Evolutionary conservation across 2,329 filamentous ascomycete species (phyloP).

Genomic region (Ceratocystis cacaofunesta): DNA sequence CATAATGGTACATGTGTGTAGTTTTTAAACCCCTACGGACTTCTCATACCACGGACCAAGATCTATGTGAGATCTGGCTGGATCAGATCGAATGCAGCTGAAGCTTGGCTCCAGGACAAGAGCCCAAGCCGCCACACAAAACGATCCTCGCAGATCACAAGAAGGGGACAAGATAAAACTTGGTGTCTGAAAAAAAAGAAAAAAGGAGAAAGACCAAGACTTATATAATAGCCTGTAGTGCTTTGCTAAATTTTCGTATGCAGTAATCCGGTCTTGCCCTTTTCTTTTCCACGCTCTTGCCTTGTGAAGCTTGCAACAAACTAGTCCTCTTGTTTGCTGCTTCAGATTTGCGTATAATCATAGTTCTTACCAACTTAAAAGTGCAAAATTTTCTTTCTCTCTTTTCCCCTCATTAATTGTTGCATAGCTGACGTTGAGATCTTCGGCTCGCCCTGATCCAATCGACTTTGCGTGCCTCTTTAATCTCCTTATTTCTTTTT

Average conservation of each 20-base stretch:
- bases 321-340: background rate
- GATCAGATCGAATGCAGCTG: background rate
- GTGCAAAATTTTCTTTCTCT: background rate
- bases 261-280: background rate
- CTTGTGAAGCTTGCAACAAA: background rate
- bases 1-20: background rate
- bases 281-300: background rate
- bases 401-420: background rate
- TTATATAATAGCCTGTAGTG: background rate
- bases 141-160: background rate
- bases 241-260: background rate
- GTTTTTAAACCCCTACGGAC: background rate
- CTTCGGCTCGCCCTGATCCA: background rate
- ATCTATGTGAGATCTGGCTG: conserved; percentile 1
- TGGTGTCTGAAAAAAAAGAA: background rate
- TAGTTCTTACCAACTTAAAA: background rate
- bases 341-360: background rate
- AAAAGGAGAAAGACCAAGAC: background rate
- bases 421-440: background rate
- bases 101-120: background rate
- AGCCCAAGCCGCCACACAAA: background rate
- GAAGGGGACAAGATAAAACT: background rate
- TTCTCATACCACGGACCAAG: background rate
- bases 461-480: background rate
- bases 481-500: background rate